Conservation (phyloP, 2,329 filamentous ascomycete genomes). For the Amesomyces nigricolor region DNA sequence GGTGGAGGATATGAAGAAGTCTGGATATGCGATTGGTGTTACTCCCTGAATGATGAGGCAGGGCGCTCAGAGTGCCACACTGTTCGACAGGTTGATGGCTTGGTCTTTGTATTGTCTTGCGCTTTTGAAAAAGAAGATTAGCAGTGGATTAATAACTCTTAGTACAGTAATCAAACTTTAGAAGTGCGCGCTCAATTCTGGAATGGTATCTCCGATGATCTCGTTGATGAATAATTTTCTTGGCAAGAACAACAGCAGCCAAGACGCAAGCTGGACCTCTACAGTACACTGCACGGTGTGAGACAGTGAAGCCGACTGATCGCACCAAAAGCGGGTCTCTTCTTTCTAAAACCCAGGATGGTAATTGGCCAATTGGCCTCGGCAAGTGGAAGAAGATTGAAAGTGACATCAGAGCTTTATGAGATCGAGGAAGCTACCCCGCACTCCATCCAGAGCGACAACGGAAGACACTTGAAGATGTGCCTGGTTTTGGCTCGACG, state of each 20-base stretch:
- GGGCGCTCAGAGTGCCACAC: neutral
- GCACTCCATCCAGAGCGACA: conserved; percentile 4
- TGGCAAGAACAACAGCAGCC: neutral
- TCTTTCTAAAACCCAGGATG: neutral
- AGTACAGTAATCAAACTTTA: too few species aligned
- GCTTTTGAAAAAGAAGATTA: too few species aligned
- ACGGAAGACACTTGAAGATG: neutral
- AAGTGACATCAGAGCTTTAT: conserved; percentile 13
- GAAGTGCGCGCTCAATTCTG: too few species aligned
- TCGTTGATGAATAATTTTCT: neutral
- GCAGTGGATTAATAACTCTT: too few species aligned
- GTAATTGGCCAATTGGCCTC: neutral
- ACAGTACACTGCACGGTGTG: too few species aligned
- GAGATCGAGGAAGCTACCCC: conserved; percentile 20
- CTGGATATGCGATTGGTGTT: conserved; percentile 21
- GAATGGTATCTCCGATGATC: neutral
- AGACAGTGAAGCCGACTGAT: too few species aligned
- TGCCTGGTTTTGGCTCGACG: neutral
- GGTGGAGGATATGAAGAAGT: conserved; percentile 20
- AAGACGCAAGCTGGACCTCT: too few species aligned
- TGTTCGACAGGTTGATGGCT: too few species aligned
- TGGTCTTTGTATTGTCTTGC: too few species aligned
- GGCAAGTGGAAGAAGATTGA: neutral
- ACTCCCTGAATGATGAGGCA: neutral
- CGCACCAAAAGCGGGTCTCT: too few species aligned